Percentiles rank a stretch among this genome's conserved stretches.
These are phyloP conservation scores for Ascochyta clinopodiicola DNA, from an alignment of 2,329 filamentous ascomycete species.

Conservation along the genomic window DNA sequence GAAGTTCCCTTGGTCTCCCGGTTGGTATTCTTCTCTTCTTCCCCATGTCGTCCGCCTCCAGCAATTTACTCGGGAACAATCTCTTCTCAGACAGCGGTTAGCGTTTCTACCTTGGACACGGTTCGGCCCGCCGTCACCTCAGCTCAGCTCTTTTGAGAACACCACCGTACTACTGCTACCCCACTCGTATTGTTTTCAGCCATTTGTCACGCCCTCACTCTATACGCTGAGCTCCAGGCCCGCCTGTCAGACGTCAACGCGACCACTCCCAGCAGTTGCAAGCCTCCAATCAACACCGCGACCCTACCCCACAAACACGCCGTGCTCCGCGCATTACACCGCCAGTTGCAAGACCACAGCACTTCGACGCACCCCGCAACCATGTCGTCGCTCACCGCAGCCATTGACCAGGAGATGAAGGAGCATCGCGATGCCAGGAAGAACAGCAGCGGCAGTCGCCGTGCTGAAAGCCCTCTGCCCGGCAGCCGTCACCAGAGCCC, in stretches of 20 bases:
- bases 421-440: conserved; percentile 65
- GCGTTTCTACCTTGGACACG: conserved; percentile 24
- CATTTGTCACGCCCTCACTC: conserved; percentile 29
- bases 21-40: conserved; percentile 27
- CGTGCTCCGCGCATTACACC: conserved; percentile 16
- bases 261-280: conserved; percentile 19
- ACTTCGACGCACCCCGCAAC: conserved; percentile 15
- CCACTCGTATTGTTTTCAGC: conserved; percentile 27
- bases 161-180: conserved; percentile 17
- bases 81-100: conserved; percentile 49
- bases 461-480: conserved; percentile 35
- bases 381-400: conserved; percentile 76
- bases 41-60: conserved; percentile 46
- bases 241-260: conserved; percentile 6
- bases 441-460: conserved; percentile 27
- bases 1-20: conserved; percentile 24
- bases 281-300: conserved; percentile 5
- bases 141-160: conserved; percentile 27
- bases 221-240: conserved; percentile 15
- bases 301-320: conserved; percentile 32
- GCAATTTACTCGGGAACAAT: conserved; percentile 42
- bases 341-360: conserved; percentile 1
- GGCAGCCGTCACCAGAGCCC: conserved; percentile 62
- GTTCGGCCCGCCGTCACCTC: conserved; percentile 34
- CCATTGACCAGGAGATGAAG: conserved; percentile 77